Conservation (phyloP, 1,139 yeast species). For the Kluyveromyces sp. region DNA sequence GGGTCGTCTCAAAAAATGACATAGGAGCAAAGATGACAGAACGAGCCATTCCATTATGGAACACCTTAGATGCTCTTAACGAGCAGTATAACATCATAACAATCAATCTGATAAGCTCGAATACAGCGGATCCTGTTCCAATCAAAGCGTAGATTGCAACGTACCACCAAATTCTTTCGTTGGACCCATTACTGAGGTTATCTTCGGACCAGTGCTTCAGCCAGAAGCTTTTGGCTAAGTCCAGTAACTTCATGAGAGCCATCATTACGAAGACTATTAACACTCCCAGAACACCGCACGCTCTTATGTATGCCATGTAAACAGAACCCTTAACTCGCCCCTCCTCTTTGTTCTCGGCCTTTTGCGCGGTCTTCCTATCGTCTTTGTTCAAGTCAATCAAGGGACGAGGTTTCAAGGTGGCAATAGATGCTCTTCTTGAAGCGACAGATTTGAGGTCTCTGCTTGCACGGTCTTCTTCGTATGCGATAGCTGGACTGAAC, state of each 20-base stretch:
- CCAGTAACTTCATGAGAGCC: constrained; percentile 42
- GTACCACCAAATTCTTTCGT: constrained; percentile 44
- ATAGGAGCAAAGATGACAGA: constrained; percentile 64
- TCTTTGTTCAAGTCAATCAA: constrained; percentile 22
- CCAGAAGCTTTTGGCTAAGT: constrained; percentile 49
- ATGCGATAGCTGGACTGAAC: background rate
- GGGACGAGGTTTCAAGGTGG: constrained; percentile 38
- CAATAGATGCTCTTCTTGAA: constrained; percentile 57
- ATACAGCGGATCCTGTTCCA: constrained; percentile 46
- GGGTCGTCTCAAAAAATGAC: constrained; percentile 75
- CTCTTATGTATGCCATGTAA: constrained; percentile 54
- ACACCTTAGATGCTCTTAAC: constrained; percentile 51
- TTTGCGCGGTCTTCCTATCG: constrained; percentile 34
- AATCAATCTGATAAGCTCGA: constrained; percentile 45
- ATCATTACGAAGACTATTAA: constrained; percentile 38
- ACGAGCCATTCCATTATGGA: constrained; percentile 58
- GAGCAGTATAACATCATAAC: constrained; percentile 59
- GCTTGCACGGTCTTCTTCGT: constrained; percentile 3
- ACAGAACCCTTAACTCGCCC: constrained; percentile 64
- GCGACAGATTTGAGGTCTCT: constrained; percentile 4
- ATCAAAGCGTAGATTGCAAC: constrained; percentile 55
- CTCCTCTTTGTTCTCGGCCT: constrained; percentile 41
- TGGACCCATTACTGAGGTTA: constrained; percentile 39
- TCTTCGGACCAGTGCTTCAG: constrained; percentile 57
- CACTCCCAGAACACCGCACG: constrained; percentile 56